Base-by-base conservation (phyloP, 148 eudicot genomes). In the Hydrangea macrophylla region DNA sequence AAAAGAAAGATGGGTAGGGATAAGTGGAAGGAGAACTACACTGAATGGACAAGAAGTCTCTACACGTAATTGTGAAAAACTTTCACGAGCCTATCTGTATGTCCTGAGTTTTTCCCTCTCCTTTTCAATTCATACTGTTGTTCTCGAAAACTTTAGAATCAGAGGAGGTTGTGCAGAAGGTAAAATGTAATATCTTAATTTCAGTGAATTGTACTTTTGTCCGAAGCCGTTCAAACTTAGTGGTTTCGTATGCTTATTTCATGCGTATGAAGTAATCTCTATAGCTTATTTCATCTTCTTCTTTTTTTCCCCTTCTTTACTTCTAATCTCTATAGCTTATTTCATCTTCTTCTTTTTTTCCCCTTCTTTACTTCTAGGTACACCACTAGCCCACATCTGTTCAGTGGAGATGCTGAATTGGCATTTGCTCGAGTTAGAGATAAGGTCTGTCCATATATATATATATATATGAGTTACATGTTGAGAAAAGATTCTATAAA, bases 361-460 rank as follows among this genome's bases (percentile, higher is more conserved):
- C 58, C 61, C 35, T 37, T 70, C 75, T 75, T 55, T 68, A 53
- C 56, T 76, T 39, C 69, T n/a, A 92, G 98, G 90, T 93, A 93
- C 82, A 93, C 98, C 30, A 88, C 98, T 69, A 93, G 98, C 64
- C 98, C 96, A 55, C 99, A 94, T 82, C 80, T 88, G 55, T 94
- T 94, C 70, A 79, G 70, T 48, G 96, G 86, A 73, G 84, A 74
- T 71, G 89, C 96, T 65, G 92, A 82, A 75, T 82, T 79, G 40
- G 97, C 99, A 18, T 94, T 88, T 68, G 70, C 79, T 77, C 96
- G 92, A 33, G 97, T 91, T 61, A 81, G 97, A 78, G 78, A 62
- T 64, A 84, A 90, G 97, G 99, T 91, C 50, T 55, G 64, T 44
- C 28, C 53, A 36, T 61, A 6, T 7, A 23, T 64, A 24, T 48